Conservation (phyloP, 2,329 filamentous ascomycete genomes). For the Penicillium corylophilum region DNA sequence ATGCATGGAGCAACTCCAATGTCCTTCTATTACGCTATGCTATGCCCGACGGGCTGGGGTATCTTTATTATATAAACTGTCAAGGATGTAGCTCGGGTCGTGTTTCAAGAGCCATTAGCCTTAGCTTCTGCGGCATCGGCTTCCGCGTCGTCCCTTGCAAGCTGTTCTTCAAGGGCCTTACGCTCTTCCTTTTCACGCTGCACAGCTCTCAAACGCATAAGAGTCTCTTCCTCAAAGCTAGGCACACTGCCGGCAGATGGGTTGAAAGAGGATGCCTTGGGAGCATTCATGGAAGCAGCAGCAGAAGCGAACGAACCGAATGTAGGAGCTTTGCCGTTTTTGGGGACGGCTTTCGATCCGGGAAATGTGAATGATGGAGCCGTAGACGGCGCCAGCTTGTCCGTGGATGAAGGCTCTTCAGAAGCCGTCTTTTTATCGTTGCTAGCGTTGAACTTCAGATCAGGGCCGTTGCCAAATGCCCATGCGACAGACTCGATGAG, state of each 20-base stretch:
- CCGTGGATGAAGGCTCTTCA: conserved; percentile 20
- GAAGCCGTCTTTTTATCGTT: conserved; percentile 13
- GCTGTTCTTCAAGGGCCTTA: conserved; percentile 54
- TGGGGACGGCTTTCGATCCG: conserved; percentile 29
- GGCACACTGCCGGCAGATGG: conserved; percentile 31
- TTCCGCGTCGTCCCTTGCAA: conserved; percentile 50
- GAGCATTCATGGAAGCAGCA: conserved; percentile 26
- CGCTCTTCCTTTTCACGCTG: conserved; percentile 56
- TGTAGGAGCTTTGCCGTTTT: conserved; percentile 39
- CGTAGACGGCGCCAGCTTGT: conserved; percentile 13
- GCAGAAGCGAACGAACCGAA: conserved; percentile 44
- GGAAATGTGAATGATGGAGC: conserved; percentile 37
- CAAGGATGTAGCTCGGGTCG: not conserved
- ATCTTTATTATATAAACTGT: conserved; percentile 19
- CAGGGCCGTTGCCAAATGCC: conserved; percentile 55
- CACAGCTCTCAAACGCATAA: conserved; percentile 58
- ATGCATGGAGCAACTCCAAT: not conserved
- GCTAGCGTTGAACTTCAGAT: conserved; percentile 32
- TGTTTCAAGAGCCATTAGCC: conserved; percentile 4
- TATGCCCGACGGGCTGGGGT: conserved; percentile 18
- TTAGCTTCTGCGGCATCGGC: conserved; percentile 31
- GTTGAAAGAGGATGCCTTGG: conserved; percentile 28
- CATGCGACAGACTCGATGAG: conserved; percentile 56
- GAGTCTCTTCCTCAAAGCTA: conserved; percentile 49
- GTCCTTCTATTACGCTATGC: conserved; percentile 1